Base-by-base conservation (phyloP, 1,284 basidiomycete genomes). In the Moesziomyces sp. region DNA sequence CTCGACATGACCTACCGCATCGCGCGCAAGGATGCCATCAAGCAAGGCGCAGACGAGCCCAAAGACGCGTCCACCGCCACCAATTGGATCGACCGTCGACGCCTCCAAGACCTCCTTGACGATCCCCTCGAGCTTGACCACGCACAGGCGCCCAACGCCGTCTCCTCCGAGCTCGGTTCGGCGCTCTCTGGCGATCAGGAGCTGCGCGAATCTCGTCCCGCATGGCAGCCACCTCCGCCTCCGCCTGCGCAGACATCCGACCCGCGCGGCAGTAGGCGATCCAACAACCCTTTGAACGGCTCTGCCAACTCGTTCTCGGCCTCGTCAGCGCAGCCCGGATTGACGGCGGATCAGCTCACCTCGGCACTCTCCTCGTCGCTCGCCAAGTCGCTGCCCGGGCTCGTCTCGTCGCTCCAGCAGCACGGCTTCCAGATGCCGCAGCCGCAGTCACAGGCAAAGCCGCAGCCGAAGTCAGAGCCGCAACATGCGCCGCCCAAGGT, bases 1-100 rank as follows among this genome's bases (percentile, higher is more conserved):
- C 87, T 96, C 46, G 89, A 91, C 52, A 85, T 90, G 43, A 91
- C 89, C 10, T 94, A 92, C 84, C 90, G 93, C 74, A 96, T 97
- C 52, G 85, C 85, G 1, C 78, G 83, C 50, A 87, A 86, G 16
- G 86, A 85, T 30, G 86, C 86, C 53, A 86, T 84, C 38, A 87
- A 85, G 13, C 85, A 86, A 84, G 85, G 46, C 53, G 67, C 61
- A 26, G 77, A 76, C 9, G 78, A 68, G 40, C 46, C 33, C 23
- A 58, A 59, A 24, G 64, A 64, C 13, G 46, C 46, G 14, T 44
- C 54, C 16, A 48, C 57, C 5, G 52, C 54, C 24, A 40, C 50
- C 35, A 58, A 62, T 0, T 74, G 66, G 66, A 40, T 66, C n/a
- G 71, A 74, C 46, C 71, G 71, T 18, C 57, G 71, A 33, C 48